Conservation (phyloP, 2,329 filamentous ascomycete species). For the Lachnum nothofagi region DNA sequence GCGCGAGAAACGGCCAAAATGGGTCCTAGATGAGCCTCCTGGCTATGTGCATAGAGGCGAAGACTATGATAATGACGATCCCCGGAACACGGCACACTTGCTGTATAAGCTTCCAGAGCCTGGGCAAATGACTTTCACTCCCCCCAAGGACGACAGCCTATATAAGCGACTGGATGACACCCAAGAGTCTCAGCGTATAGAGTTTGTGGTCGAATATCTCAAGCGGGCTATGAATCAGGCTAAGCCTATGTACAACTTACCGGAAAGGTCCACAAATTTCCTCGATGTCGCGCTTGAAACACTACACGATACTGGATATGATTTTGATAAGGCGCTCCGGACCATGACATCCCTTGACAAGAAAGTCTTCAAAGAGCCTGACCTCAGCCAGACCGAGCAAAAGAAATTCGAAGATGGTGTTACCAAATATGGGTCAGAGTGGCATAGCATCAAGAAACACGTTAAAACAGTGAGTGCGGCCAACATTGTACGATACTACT, state of each 20-base stretch:
- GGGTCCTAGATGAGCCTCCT: slow-evolving; percentile 84
- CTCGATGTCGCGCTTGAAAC: slow-evolving; percentile 76
- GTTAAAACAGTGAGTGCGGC: slow-evolving; percentile 77
- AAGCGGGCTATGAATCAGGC: slow-evolving; percentile 47
- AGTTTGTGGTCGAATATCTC: slow-evolving; percentile 73
- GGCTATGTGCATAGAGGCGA: slow-evolving; percentile 83
- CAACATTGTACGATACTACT: slow-evolving; percentile 87
- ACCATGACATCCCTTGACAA: slow-evolving; percentile 64
- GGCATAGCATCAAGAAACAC: slow-evolving; percentile 75
- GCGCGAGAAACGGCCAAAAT: slow-evolving; percentile 79
- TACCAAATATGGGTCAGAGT: slow-evolving; percentile 83
- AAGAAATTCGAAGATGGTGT: slow-evolving; percentile 93
- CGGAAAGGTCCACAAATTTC: slow-evolving; percentile 75
- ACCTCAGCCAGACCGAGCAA: slow-evolving; percentile 69
- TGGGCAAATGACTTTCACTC: slow-evolving; percentile 40
- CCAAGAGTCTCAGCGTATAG: slow-evolving; percentile 33
- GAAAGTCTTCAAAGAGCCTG: slow-evolving; percentile 76
- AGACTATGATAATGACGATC: slow-evolving; percentile 65
- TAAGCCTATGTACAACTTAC: slow-evolving; percentile 57
- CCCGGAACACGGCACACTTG: slow-evolving; percentile 67
- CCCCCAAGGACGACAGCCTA: slow-evolving; percentile 32
- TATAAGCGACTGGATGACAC: slow-evolving; percentile 25
- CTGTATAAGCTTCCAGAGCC: slow-evolving; percentile 70
- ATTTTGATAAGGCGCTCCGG: slow-evolving; percentile 65
- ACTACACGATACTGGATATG: slow-evolving; percentile 66